These are phyloP conservation scores for Trypanosoma rangeli DNA, from an alignment of 208 protist species.

Conservation along the genomic window DNA sequence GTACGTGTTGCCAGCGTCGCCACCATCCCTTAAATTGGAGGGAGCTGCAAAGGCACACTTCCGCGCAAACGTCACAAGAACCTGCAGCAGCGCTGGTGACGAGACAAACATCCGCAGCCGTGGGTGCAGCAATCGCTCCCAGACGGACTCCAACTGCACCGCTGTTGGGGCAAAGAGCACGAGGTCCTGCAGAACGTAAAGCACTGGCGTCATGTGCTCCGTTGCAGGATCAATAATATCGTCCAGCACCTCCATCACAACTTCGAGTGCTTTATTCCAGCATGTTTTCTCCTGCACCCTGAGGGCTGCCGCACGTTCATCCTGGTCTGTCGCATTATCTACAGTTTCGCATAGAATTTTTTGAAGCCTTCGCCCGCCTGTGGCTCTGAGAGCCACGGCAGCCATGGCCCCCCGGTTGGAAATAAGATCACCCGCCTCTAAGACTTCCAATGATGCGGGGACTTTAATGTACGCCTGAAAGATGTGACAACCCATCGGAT, in stretches of 20 bases:
- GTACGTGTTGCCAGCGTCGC: neutral
- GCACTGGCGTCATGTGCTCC: constrained; percentile 38
- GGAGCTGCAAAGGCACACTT: constrained; percentile 67
- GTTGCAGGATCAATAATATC: constrained; percentile 53
- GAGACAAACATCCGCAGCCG: constrained; percentile 48
- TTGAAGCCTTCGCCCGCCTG: constrained; percentile 2
- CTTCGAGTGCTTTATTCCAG: constrained; percentile 61
- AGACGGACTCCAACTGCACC: constrained; percentile 67
- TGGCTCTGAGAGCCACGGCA: neutral
- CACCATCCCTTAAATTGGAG: neutral
- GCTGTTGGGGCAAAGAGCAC: constrained; percentile 74
- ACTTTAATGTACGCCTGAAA: constrained; percentile 86
- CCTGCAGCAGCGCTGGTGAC: constrained; percentile 36
- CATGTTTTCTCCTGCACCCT: constrained; percentile 31
- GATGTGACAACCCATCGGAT: constrained; percentile 73
- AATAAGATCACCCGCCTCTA: constrained; percentile 43
- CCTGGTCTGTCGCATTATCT: constrained; percentile 3
- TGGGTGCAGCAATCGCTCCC: constrained; percentile 46
- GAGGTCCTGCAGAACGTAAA: constrained; percentile 80
- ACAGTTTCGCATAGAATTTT: constrained; percentile 5
- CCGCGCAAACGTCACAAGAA: constrained; percentile 58
- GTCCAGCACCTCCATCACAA: constrained; percentile 45
- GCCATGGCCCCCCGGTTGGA: neutral
- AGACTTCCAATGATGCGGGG: constrained; percentile 38
- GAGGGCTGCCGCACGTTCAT: neutral